phyloP scores from a whole-genome alignment of 2,329 filamentous ascomycete genomes.

The Apiospora phragmitis region DNA sequence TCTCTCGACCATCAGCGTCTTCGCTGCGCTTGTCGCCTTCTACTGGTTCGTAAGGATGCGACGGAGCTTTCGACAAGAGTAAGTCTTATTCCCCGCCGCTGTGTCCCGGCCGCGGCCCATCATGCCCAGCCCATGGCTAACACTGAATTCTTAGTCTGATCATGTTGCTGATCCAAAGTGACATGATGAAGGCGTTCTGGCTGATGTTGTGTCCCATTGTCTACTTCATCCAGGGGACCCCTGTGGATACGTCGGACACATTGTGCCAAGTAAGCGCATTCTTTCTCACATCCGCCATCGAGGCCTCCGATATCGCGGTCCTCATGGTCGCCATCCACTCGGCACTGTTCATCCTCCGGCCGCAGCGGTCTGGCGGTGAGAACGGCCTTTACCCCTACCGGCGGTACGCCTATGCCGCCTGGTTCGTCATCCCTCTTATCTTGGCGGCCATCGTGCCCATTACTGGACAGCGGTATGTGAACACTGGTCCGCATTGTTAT shows the following conservation, averaged over 20 bases:
- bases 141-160: slow-evolving; percentile 57
- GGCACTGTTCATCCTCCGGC: slow-evolving; percentile 68
- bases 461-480: slow-evolving; percentile 27
- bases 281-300: slow-evolving; percentile 65
- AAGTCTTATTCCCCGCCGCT: slow-evolving; percentile 29
- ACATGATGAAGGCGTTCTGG: slow-evolving; percentile 70
- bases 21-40: slow-evolving; percentile 55
- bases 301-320: slow-evolving; percentile 70
- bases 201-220: slow-evolving; percentile 65
- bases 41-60: slow-evolving; percentile 77
- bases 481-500: slow-evolving; percentile 55
- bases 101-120: neutral
- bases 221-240: slow-evolving; percentile 50
- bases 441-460: slow-evolving; percentile 46
- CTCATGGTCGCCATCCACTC: slow-evolving; percentile 75
- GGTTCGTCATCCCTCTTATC: slow-evolving; percentile 57
- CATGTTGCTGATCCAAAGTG: slow-evolving; percentile 71
- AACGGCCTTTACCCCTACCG: slow-evolving; percentile 71
- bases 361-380: slow-evolving; percentile 45
- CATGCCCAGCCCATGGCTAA: slow-evolving; percentile 20
- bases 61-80: slow-evolving; percentile 73
- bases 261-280: slow-evolving; percentile 73
- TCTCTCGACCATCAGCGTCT: slow-evolving; percentile 53
- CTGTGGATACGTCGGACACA: slow-evolving; percentile 47
- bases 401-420: slow-evolving; percentile 56